Evolutionary conservation across 2,329 filamentous ascomycete species (phyloP), one percentile per base, ranked within the genome.

Genomic region (Rhexocercosporidium sp.): DNA sequence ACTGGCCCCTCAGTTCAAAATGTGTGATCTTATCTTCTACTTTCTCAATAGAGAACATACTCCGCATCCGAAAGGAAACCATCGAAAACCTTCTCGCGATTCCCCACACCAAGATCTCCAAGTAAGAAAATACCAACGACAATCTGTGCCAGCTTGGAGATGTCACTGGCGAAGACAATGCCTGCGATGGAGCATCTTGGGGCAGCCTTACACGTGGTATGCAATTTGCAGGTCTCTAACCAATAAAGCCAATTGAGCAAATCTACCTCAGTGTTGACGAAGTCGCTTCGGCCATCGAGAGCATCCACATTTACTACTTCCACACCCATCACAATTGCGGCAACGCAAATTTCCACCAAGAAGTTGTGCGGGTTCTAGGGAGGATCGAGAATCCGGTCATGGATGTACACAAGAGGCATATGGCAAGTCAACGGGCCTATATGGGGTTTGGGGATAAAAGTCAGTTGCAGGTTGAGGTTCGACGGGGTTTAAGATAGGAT

Each of bases 111-210:
- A 34, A 34, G n/a, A 31, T 63, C 1, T 18, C 29, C 29, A 56
- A 56, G n/a, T 56, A 37, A 27, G 49, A 63, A 5, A 53, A 22
- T 6, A 47, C 54, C 5, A 56, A 63, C 27, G 51, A 31, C 12
- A 56, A 29, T 16, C 20, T 54, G n/a, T 59, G 34, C 49, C 46
- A 44, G 6, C n/a, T n/a, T 18, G 51, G 27, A 56, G 27, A 34
- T 29, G 20, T 31, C 27, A 47, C 22, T 20, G 49, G 14, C 3
- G 54, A 57, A 25, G 34, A 56, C 11, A 56, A 56, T 12, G 53
- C 53, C 18, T 63, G 61, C 18, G 49, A 56, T 63, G 49, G 34
- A 18, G 47, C 51, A 14, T 44, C 47, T 3, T 63, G 54, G 27
- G 61, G 61, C 4, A 63, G 51, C 22, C 39, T 63, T 1, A 39